Conservation (phyloP, 2,329 filamentous ascomycete genomes). For the Pyrenophora graminea region DNA sequence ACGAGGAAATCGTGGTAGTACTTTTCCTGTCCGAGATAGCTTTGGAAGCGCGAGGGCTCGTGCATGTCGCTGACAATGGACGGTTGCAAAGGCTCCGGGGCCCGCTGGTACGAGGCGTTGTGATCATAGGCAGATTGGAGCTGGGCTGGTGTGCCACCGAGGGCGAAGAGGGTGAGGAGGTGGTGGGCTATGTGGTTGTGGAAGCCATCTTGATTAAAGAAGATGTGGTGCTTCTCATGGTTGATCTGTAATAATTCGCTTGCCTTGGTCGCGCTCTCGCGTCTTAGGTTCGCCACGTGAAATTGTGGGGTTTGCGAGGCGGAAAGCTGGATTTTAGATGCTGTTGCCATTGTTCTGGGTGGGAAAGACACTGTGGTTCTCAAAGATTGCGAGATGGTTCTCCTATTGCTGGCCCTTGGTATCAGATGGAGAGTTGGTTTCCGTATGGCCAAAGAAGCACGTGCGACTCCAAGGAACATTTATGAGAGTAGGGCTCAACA, state of each 20-base stretch:
- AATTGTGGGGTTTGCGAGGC: conserved; percentile 53
- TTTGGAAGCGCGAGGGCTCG: conserved; percentile 60
- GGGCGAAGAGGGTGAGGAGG: conserved; percentile 74
- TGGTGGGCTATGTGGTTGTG: conserved; percentile 85
- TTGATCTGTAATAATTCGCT: conserved; percentile 77
- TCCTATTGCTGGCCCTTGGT: neutral
- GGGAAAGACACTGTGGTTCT: neutral
- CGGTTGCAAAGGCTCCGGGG: conserved; percentile 53
- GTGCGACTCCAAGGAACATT: conserved; percentile 1
- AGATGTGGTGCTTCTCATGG: conserved; percentile 75
- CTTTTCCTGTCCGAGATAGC: conserved; percentile 65
- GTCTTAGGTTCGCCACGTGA: conserved; percentile 52
- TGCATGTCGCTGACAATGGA: conserved; percentile 60
- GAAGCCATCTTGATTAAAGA: conserved; percentile 74
- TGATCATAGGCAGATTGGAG: conserved; percentile 67
- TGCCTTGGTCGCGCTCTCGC: conserved; percentile 64
- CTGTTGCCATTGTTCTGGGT: conserved; percentile 34
- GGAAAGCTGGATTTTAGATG: conserved; percentile 48
- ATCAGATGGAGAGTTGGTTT: neutral
- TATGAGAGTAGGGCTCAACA: neutral
- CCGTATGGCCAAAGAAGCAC: neutral
- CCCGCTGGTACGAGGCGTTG: conserved; percentile 70
- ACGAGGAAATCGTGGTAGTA: conserved; percentile 75
- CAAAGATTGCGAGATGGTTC: too few species aligned
- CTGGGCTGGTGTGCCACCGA: conserved; percentile 65